Percentiles rank a stretch among this genome's conserved stretches.
These are phyloP conservation scores for Xylariales sp. DNA, from an alignment of 2,329 filamentous ascomycete genomes.

Conservation along the genomic window DNA sequence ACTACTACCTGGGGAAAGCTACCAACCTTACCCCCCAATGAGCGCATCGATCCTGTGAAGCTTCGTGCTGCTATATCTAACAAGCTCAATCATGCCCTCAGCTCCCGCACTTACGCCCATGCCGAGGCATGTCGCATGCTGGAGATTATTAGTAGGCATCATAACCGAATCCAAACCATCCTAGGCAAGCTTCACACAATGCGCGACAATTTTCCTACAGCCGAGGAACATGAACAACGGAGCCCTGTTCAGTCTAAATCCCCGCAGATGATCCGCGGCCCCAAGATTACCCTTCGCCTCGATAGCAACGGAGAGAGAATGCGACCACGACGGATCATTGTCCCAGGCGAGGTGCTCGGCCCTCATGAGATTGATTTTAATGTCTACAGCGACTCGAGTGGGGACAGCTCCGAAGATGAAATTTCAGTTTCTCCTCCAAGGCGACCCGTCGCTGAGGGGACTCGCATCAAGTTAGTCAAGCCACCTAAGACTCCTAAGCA, in stretches of 20 bases:
- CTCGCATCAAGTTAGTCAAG: constrained; percentile 65
- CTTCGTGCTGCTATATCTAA: constrained; percentile 71
- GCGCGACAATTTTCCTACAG: constrained; percentile 68
- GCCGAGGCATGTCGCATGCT: constrained; percentile 73
- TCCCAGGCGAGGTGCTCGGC: constrained; percentile 73
- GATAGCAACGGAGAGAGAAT: constrained; percentile 60
- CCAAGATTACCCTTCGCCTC: constrained; percentile 60
- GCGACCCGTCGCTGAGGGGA: constrained; percentile 52
- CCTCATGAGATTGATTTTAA: constrained; percentile 74
- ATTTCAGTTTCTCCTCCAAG: constrained; percentile 55
- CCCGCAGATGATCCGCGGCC: constrained; percentile 61
- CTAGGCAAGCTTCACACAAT: constrained; percentile 69
- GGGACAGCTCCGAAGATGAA: constrained; percentile 65
- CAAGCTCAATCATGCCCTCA: constrained; percentile 64
- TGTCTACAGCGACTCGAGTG: constrained; percentile 64
- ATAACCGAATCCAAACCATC: constrained; percentile 69
- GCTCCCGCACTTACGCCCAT: constrained; percentile 67
- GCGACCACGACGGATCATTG: constrained; percentile 68
- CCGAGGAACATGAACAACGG: constrained; percentile 63
- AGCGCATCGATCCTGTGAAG: constrained; percentile 61
- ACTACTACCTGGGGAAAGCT: constrained; percentile 68
- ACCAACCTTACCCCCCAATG: constrained; percentile 59
- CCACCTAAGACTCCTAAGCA: constrained; percentile 60
- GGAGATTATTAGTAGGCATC: constrained; percentile 72
- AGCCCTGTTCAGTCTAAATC: constrained; percentile 65